Conservation (phyloP, 2,329 filamentous ascomycete species). For the Microsporum ferrugineum region DNA sequence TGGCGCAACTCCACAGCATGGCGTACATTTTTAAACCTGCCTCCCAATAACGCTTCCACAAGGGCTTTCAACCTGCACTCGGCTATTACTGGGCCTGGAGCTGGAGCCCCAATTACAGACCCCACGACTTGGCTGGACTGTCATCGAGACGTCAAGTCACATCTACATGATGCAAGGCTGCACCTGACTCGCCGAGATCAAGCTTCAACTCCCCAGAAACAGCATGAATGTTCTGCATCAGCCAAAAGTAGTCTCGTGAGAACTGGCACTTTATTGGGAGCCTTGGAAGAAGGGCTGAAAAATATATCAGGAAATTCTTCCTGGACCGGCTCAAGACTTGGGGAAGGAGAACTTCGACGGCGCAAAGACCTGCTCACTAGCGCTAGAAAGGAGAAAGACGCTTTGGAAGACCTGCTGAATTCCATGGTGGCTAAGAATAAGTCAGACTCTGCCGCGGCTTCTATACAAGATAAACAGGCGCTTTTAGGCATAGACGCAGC, state of each 20-base stretch:
- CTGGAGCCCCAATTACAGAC: conserved; percentile 33
- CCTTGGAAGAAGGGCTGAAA: conserved; percentile 47
- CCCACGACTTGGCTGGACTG: conserved; percentile 53
- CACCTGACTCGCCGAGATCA: conserved; percentile 51
- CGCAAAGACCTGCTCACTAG: conserved; percentile 47
- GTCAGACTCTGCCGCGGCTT: conserved; percentile 37
- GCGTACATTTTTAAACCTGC: conserved; percentile 48
- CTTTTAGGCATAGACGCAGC: conserved; percentile 22
- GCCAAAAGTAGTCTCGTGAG: conserved; percentile 50
- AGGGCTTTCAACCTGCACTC: conserved; percentile 33
- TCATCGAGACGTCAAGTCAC: conserved; percentile 47
- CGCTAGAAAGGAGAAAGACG: conserved; percentile 51
- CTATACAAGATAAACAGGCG: conserved; percentile 36
- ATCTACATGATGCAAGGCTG: conserved; percentile 49
- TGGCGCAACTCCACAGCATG: conserved; percentile 49
- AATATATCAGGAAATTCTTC: conserved; percentile 24
- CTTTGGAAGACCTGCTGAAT: conserved; percentile 48
- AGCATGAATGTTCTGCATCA: conserved; percentile 51
- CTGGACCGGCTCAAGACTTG: conserved; percentile 33
- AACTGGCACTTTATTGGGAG: conserved; percentile 43
- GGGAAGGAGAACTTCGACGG: conserved; percentile 50
- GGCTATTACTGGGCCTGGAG: conserved; percentile 31
- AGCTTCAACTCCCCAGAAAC: conserved; percentile 46
- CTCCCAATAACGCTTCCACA: conserved; percentile 26
- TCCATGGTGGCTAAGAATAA: conserved; percentile 44